Evolutionary conservation across 768 basidiomycete species (phyloP), one percentile per base, ranked within the genome.

Genomic region (Suillus cothurnatus): DNA sequence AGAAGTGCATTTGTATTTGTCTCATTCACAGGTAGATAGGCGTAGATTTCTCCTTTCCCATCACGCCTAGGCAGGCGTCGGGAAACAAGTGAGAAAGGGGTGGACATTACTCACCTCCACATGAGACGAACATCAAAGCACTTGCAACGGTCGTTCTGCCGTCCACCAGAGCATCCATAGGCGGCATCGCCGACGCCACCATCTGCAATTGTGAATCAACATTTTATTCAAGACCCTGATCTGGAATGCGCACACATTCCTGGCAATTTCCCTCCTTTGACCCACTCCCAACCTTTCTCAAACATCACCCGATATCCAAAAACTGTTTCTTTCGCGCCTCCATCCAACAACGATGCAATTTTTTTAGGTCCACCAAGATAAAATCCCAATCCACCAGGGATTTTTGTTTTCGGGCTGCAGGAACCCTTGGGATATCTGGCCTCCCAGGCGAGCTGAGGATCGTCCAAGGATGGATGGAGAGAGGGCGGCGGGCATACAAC

Each of bases 261-360:
- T 38, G 91, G 90, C 19, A 92, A 78, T 71, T 93, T 93, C 2
- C 91, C 91, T 34, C 91, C 91, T 69, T 87, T 88, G n/a, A 78
- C 81, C 83, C 86, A 92, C 43, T 85, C 82, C 83, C 88, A 92
- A 1, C 80, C 87, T 0, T 78, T 71, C 64, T 87, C 76, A 57
- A 92, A 83, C 83, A 87, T 86, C 72, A 91, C 81, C 2, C 86
- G 83, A 71, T 92, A 93, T 65, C 86, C 83, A 71, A 90, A 79
- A 0, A 87, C 67, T 3, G 85, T 86, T 64, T 93, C 88, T 21
- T 73, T 81, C 17, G 86, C 85, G 0, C 76, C 77, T 15, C 66
- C 70, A 21, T 74, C 71, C 56, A 88, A 70, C 4, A 63, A 68
- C 3, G 75, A 69, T 0, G 75, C 64, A 64, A 88, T 87, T 19